Evolutionary conservation across 1,284 basidiomycete genomes (phyloP).

Genomic region (Apiotrichum brassicae): DNA sequence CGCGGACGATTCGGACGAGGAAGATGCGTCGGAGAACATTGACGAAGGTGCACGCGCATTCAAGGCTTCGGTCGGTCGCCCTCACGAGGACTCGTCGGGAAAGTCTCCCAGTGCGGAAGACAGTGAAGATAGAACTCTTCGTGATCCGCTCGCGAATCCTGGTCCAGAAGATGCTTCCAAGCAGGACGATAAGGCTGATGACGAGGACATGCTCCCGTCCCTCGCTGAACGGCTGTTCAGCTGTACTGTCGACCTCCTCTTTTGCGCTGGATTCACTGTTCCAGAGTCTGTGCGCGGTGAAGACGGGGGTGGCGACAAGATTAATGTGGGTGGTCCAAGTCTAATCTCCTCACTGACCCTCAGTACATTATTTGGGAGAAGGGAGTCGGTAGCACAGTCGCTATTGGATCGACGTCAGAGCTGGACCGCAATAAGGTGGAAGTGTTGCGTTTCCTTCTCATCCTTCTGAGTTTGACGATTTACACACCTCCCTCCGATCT

Average conservation of each 20-base stretch:
- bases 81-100: constrained; percentile 18
- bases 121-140: constrained; percentile 11
- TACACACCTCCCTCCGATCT: constrained; percentile 67
- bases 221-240: constrained; percentile 71
- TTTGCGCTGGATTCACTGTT: constrained; percentile 85
- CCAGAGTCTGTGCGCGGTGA: constrained; percentile 64
- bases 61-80: constrained; percentile 27
- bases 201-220: constrained; percentile 56
- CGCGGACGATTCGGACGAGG: constrained; percentile 62
- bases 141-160: constrained; percentile 31
- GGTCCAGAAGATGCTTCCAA: constrained; percentile 2
- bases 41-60: constrained; percentile 61
- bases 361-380: constrained; percentile 66
- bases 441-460: constrained; percentile 73
- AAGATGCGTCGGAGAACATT: constrained; percentile 50
- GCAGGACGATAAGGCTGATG: constrained; percentile 16
- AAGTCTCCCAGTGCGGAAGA: constrained; percentile 10
- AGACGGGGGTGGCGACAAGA: constrained; percentile 63
- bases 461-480: constrained; percentile 79
- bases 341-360: not conserved
- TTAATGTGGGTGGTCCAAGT: constrained; percentile 51
- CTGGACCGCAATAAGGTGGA: constrained; percentile 77
- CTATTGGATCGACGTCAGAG: constrained; percentile 59
- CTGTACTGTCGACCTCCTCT: constrained; percentile 72
- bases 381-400: constrained; percentile 73